A percentile compares a stretch with the other conserved stretches of the same genome.
Evolutionary conservation across 2,329 filamentous ascomycete genomes (phyloP).

Genomic region (Neonectria faginata): DNA sequence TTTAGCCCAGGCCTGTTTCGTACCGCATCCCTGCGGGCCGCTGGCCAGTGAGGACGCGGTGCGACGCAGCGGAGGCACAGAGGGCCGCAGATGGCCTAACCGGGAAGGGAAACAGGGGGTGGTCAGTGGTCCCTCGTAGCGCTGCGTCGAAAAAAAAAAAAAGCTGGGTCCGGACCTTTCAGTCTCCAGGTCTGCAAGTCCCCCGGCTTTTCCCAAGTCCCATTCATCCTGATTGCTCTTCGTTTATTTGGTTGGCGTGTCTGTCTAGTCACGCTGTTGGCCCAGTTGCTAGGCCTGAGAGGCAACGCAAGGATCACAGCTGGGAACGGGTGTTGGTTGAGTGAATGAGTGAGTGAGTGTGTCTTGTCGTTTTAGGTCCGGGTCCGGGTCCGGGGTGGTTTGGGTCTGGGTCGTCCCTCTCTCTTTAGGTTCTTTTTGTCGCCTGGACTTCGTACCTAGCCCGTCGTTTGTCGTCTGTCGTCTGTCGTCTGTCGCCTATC

Average conservation of each 20-base stretch:
- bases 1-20: conserved; percentile 50
- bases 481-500: conserved; percentile 5
- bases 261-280: conserved; percentile 21
- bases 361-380: background rate
- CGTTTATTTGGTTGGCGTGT: conserved; percentile 9
- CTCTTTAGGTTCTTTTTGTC: background rate
- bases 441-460: conserved; percentile 12
- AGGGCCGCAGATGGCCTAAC: conserved; percentile 33
- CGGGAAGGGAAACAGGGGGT: conserved; percentile 34
- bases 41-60: conserved; percentile 37
- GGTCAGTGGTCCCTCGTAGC: conserved; percentile 43
- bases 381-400: conserved; percentile 17
- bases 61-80: conserved; percentile 29
- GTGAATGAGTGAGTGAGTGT: background rate
- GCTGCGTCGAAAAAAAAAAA: conserved; percentile 18
- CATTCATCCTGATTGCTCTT: conserved; percentile 2
- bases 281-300: conserved; percentile 21
- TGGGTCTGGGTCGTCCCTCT: conserved; percentile 16
- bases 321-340: conserved; percentile 16
- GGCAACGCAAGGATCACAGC: conserved; percentile 20
- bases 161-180: conserved; percentile 30
- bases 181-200: conserved; percentile 7
- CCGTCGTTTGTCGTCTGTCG: background rate
- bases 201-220: conserved; percentile 1
- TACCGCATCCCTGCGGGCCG: conserved; percentile 32